phyloP scores from a whole-genome alignment of 805 yeast species.

The Schizosaccharomyces cryophilus region DNA sequence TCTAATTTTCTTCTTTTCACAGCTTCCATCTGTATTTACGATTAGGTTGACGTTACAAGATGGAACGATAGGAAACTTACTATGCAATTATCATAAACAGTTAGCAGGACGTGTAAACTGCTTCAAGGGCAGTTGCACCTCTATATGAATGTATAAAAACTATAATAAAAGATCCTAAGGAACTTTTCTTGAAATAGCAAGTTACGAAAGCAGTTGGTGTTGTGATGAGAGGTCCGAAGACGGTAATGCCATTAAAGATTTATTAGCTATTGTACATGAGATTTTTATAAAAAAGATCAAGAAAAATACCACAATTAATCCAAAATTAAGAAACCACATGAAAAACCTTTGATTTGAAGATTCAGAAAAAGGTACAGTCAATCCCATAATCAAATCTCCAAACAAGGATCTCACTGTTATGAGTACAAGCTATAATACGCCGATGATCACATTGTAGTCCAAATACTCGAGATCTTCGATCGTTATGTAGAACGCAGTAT shows the following conservation, averaged over 20 bases:
- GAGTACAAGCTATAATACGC: neutral
- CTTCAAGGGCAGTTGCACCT: too few species aligned
- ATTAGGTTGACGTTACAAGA: neutral
- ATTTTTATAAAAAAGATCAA: neutral
- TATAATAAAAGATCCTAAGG: too few species aligned
- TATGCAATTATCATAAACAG: too few species aligned
- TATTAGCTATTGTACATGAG: neutral
- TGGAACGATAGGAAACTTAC: neutral
- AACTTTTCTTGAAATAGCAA: too few species aligned
- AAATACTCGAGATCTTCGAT: neutral
- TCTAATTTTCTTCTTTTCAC: neutral
- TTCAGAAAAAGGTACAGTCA: constrained; percentile 1
- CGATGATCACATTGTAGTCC: neutral
- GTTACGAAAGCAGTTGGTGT: neutral
- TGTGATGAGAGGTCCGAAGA: neutral
- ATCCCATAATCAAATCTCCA: neutral
- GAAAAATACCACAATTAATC: neutral
- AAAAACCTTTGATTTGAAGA: neutral
- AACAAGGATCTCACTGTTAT: neutral
- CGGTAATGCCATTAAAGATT: neutral
- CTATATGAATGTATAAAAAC: too few species aligned
- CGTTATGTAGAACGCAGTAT: neutral
- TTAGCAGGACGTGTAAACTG: too few species aligned
- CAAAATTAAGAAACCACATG: neutral
- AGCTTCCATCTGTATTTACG: neutral